Percentiles rank a stretch among this genome's conserved stretches.
Conservation (phyloP, 441 rosid species). For the Melastoma candidum region DNA sequence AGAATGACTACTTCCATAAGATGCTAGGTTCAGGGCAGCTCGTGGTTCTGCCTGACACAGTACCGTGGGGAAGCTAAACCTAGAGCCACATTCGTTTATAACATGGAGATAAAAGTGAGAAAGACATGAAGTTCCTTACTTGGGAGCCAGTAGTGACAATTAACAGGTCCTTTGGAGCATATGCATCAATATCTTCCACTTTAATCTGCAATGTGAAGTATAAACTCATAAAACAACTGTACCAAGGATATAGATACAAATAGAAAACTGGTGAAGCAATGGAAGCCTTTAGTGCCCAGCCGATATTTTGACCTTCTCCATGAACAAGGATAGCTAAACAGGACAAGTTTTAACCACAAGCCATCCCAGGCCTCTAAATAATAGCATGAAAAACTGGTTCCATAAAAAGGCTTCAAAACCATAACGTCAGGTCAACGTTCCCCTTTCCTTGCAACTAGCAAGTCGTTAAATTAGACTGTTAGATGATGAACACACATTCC, state of each 20-base stretch:
- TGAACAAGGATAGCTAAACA: no score
- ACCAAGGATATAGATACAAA: background rate
- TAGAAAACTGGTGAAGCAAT: background rate
- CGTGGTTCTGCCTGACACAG: constrained; percentile 96
- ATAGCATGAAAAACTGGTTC: no score
- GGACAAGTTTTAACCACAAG: no score
- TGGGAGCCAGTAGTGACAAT: constrained; percentile 97
- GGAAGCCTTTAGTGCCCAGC: no score
- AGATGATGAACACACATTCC: no score
- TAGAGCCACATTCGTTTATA: background rate
- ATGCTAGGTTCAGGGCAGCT: constrained; percentile 92
- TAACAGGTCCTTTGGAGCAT: constrained; percentile 88
- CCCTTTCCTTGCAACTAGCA: no score
- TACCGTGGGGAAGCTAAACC: constrained; percentile 17
- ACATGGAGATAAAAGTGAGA: constrained; percentile 4
- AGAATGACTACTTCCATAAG: constrained; percentile 83
- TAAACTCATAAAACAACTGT: background rate
- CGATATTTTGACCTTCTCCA: no score
- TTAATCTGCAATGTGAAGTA: constrained; percentile 39
- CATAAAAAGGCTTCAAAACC: no score
- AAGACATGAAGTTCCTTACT: constrained; percentile 38
- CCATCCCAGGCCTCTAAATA: no score
- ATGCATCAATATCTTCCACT: constrained; percentile 88
- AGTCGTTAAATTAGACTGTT: no score
- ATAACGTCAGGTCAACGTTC: no score